These are phyloP conservation scores for Magnaporthiopsis rhizophila DNA, from an alignment of 2,329 filamentous ascomycete genomes.

Conservation along the genomic window DNA sequence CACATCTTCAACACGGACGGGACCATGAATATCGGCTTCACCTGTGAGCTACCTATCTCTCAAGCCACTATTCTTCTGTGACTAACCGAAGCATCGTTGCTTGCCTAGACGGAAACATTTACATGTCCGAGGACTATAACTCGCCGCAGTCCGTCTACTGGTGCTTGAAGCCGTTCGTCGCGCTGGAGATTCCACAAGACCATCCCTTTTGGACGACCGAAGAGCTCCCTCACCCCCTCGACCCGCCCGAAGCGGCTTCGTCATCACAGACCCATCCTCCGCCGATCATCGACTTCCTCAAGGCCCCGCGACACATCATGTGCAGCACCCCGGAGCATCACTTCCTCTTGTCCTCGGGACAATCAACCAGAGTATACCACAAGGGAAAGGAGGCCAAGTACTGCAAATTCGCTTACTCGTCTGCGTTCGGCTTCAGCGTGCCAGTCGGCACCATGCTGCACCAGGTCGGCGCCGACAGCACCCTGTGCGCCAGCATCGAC, in stretches of 20 bases:
- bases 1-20: constrained; percentile 33
- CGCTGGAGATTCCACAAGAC: constrained; percentile 24
- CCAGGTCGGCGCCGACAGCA: constrained; percentile 18
- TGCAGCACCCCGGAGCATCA: constrained; percentile 27
- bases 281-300: constrained; percentile 2
- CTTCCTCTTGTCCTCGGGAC: constrained; percentile 28
- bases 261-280: background rate
- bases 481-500: constrained; percentile 15
- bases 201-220: constrained; percentile 37
- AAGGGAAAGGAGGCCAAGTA: constrained; percentile 30
- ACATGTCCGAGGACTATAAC: constrained; percentile 48
- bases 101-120: constrained; percentile 34
- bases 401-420: constrained; percentile 33
- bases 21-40: constrained; percentile 31
- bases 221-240: constrained; percentile 26
- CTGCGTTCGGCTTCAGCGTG: constrained; percentile 29
- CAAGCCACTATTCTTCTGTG: background rate
- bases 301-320: constrained; percentile 31
- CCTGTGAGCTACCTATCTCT: constrained; percentile 11
- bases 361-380: constrained; percentile 24
- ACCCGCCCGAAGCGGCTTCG: constrained; percentile 6
- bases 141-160: constrained; percentile 48
- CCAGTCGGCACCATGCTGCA: constrained; percentile 22
- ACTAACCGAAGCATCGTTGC: background rate
- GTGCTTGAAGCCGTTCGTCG: constrained; percentile 42